Conservation (phyloP, 1,284 basidiomycete species). For the Heterobasidion irregulare region DNA sequence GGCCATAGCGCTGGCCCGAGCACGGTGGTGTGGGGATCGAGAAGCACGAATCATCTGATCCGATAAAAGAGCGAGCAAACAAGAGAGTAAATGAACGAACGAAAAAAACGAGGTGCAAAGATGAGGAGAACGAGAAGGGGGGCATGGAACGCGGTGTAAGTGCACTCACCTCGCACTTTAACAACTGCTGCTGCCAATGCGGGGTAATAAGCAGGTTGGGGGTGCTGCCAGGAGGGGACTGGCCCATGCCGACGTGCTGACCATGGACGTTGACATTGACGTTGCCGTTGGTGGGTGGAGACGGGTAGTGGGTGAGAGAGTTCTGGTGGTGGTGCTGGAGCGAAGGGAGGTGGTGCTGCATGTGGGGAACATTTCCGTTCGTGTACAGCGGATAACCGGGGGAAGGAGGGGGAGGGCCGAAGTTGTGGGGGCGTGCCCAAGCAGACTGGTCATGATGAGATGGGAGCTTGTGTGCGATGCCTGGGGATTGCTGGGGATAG, state of each 20-base stretch:
- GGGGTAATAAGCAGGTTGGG: conserved; percentile 54
- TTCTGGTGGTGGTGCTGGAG: conserved; percentile 66
- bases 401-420: conserved; percentile 54
- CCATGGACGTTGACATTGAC: conserved; percentile 17
- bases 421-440: conserved; percentile 52
- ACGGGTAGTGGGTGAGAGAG: conserved; percentile 66
- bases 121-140: neutral
- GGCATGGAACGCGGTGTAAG: neutral
- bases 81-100: neutral
- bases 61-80: neutral
- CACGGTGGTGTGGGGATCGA: conserved; percentile 72
- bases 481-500: conserved; percentile 73
- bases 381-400: conserved; percentile 67
- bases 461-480: conserved; percentile 65
- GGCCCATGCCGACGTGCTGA: conserved; percentile 43
- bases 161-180: conserved; percentile 68
- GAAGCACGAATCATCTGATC: conserved; percentile 65
- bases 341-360: conserved; percentile 36
- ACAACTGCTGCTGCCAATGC: conserved; percentile 75
- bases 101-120: neutral
- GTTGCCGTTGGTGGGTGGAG: conserved; percentile 55
- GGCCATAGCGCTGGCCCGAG: conserved; percentile 72
- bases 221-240: conserved; percentile 57
- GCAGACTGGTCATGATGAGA: conserved; percentile 58
- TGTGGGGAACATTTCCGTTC: conserved; percentile 55